Percentiles rank a stretch among this genome's conserved stretches.
phyloP scores from a whole-genome alignment of 441 rosid species.

The Geranium incanum region DNA sequence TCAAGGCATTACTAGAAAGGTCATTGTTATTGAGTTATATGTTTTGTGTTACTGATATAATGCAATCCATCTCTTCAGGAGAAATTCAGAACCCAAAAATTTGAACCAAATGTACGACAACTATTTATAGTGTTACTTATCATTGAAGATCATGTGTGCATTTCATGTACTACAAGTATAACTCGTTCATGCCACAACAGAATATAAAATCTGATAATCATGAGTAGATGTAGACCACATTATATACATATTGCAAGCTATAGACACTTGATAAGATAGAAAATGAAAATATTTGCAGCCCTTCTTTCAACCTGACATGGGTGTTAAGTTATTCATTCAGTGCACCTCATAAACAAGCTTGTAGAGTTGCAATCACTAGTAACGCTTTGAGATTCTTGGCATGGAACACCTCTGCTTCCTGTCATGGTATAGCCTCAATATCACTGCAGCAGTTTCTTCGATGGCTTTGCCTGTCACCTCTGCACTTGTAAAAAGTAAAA shows the following conservation, averaged over 20 bases:
- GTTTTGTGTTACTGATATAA: no score
- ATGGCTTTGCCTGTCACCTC: conserved; percentile 87
- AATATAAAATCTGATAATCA: not conserved
- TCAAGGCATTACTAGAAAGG: no score
- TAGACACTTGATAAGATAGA: not conserved
- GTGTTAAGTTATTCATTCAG: no score
- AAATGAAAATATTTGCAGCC: not conserved
- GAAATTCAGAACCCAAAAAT: no score
- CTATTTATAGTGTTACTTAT: no score
- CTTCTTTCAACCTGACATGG: no score
- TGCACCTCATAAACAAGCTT: conserved; percentile 5
- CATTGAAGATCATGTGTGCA: no score
- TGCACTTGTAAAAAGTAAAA: conserved; percentile 27
- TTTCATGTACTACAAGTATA: no score
- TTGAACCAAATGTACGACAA: no score
- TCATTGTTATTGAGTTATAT: no score
- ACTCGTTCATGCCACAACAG: not conserved
- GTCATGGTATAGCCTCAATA: conserved; percentile 65
- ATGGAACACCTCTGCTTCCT: conserved; percentile 50
- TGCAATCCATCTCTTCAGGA: no score
- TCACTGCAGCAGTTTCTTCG: conserved; percentile 81
- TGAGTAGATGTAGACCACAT: not conserved
- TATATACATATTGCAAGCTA: not conserved
- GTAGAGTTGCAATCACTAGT: conserved; percentile 23
- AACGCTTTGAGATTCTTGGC: conserved; percentile 71